Conservation (phyloP, 179 eudicot genomes). For the Corrigiola litoralis region DNA sequence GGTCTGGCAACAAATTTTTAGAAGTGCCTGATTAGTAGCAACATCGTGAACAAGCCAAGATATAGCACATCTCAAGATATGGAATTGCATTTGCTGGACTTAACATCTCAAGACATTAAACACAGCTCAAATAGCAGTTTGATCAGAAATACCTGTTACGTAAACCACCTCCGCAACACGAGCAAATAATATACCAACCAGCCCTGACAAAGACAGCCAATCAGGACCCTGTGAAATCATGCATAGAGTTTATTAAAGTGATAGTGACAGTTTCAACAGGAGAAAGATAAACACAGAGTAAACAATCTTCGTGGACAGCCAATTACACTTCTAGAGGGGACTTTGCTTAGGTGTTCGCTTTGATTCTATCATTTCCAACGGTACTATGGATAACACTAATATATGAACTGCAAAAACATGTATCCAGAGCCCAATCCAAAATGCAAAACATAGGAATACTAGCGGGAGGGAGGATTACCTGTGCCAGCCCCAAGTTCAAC, state of each 20-base stretch:
- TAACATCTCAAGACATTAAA: constrained; percentile 6
- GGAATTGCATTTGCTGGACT: not conserved
- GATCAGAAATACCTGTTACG: constrained; percentile 61
- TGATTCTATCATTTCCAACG: not conserved
- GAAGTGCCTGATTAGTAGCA: constrained; percentile 6
- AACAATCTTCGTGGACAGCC: too few relatives aligned
- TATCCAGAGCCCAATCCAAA: not conserved
- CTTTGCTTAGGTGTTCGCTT: not conserved
- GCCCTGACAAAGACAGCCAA: constrained; percentile 56
- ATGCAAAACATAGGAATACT: not conserved
- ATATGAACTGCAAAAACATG: not conserved
- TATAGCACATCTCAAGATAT: not conserved
- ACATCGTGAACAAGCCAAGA: not conserved
- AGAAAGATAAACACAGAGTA: not conserved
- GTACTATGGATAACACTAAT: not conserved
- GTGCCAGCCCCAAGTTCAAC: constrained; percentile 98
- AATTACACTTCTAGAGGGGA: not conserved
- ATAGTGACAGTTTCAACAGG: not conserved
- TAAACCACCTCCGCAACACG: constrained; percentile 64
- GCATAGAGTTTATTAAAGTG: constrained; percentile 9
- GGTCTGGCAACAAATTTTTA: constrained; percentile 42
- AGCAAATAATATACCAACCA: constrained; percentile 87
- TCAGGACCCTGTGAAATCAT: constrained; percentile 32
- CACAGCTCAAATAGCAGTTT: not conserved
- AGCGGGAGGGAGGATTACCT: constrained; percentile 36